Base-by-base conservation (phyloP, 768 basidiomycete genomes). In the Sutorius australiensis region DNA sequence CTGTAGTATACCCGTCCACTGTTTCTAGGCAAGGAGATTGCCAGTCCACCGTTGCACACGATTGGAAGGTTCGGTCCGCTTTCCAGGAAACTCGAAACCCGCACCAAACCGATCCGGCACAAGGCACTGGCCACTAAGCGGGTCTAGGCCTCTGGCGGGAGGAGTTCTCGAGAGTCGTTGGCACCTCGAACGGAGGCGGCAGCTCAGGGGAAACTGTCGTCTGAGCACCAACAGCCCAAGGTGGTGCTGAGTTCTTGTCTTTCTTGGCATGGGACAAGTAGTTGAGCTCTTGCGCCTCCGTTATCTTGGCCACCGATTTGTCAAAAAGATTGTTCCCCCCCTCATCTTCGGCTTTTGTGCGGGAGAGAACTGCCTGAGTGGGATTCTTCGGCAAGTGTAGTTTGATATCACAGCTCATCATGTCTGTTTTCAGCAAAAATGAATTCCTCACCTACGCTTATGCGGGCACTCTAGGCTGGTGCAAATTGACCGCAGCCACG, bases 21-120 rank as follows among this genome's bases (percentile, higher is more conserved):
- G 47, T 53, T 31, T 50, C 49, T 44, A 19, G 50, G 46, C 40
- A 37, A 52, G 48, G 45, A 30, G 55, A 53, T 52, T 56, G 41
- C 47, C 45, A 49, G 44, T 41, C 37, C 28, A 44, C 38, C 30
- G 34, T 21, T 38, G 17, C 46, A 53, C 56, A 17, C 42, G 47
- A 55, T 55, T 48, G 52, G 63, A 50, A 62, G 27, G 39, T 51
- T 28, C 17, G 42, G 41, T 14, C 60, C 43, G 32, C n/a, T 32
- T 30, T 9, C 24, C 12, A 41, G 39, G 46, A 49, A 49, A n/a
- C 50, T 41, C 31, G 50, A 49, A 33, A 30, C 39, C 48, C 44
- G 53, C 47, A 54, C 24, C 49, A 49, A 46, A 38, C 33, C 28
- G 51, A 53, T 53, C 36, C 39, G 45, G 48, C 45, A 39, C 40